Base-by-base conservation (phyloP, 108 stramenopile genomes). In the Cyclotella atomus region DNA sequence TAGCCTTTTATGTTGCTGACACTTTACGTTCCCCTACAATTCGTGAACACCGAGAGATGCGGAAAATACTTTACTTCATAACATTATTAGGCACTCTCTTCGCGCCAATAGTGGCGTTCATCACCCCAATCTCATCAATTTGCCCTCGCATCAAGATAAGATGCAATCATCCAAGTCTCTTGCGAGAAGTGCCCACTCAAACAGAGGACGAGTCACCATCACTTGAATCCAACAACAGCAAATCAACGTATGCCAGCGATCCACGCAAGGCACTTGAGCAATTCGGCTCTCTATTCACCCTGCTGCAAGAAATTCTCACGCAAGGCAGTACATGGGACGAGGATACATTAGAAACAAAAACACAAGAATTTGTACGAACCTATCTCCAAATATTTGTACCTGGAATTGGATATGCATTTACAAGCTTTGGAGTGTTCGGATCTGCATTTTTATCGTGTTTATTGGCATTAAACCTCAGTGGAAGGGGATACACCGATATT, bases 381-480 rank as follows among this genome's bases (percentile, higher is more conserved):
- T 63, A 63, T 24, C 62, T 45, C 24, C 62, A 24, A 27, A 38
- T 63, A 63, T 63, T 63, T 63, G 62, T 63, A 17, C 62, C 62
- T 44, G 62, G 62, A 0, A 38, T 63, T 27, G 41, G 62, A 24
- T 63, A 63, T 24, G 62, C 62, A 17, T n/a, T 44, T 10, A 63
- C 62, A 17, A 63, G 62, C 2, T 38, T 63, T 0, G n/a, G 20
- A 8, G 62, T 63, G 14, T 63, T 63, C 14, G 62, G 20, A 16
- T 63, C 62, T 9, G n/a, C 25, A 12, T 63, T 63, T 44, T 38
- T 24, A 17, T 24, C 24, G 20, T 27, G 34, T 27, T 16, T 44
- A 28, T 20, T 63, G 9, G 5, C 41, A 44, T 17, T 63, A 16
- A 38, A 34, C 19, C 20, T 63, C 8, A 63, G 41, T 44, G 62